Evolutionary conservation across 345 rosid species (phyloP).

Genomic region (Abelmoschus esculentus): DNA sequence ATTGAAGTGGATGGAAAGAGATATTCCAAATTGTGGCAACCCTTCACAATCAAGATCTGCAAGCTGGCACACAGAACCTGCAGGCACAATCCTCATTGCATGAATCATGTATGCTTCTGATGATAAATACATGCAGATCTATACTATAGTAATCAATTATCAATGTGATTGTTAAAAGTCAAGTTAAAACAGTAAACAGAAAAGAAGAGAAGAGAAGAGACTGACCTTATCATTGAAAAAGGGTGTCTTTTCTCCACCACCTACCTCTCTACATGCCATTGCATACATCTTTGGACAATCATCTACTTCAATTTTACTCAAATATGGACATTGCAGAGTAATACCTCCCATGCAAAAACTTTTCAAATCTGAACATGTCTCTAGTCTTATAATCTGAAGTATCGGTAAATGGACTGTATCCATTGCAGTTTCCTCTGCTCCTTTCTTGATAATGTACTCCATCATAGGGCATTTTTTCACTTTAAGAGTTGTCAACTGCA

Average conservation of each 20-base stretch:
- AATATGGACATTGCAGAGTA: background rate
- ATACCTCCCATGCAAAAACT: background rate
- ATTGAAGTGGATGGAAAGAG: background rate
- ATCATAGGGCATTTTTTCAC: background rate
- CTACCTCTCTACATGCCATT: background rate
- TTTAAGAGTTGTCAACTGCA: background rate
- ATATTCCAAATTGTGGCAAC: background rate
- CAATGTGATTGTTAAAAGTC: too few species aligned
- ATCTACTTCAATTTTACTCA: rapidly evolving
- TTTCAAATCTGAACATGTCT: slow-evolving; percentile 6
- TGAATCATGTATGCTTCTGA: too few species aligned
- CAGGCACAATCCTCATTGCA: background rate
- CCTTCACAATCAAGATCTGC: too few species aligned
- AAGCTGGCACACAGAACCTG: background rate
- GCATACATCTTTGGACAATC: background rate
- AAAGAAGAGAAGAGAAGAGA: background rate
- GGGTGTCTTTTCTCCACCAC: background rate
- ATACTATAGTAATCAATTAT: too few species aligned
- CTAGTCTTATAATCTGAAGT: background rate
- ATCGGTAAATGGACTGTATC: background rate
- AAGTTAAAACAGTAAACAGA: background rate
- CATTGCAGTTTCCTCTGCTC: background rate
- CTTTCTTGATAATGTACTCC: background rate
- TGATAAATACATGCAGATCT: too few species aligned
- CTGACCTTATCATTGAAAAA: too few species aligned